Evolutionary conservation across 129 eudicot species (phyloP).

Genomic region (Artemisia argyi): DNA sequence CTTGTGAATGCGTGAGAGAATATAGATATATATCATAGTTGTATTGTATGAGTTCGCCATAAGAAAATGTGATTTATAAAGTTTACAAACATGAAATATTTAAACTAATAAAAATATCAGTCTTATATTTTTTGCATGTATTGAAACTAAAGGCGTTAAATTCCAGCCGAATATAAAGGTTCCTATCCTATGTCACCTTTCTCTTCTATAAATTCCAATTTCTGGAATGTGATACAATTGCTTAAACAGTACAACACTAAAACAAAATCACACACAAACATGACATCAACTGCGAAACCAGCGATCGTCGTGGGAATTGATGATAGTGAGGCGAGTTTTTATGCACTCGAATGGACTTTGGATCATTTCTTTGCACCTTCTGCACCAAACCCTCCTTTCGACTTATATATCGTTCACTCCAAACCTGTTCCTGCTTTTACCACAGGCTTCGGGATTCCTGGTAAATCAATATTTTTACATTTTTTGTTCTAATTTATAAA

Average conservation of each 20-base stretch:
- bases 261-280: no score
- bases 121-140: constrained; percentile 1
- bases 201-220: constrained; percentile 13
- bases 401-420: constrained; percentile 3
- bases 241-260: background rate
- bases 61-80: no score
- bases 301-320: constrained; percentile 11
- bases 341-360: constrained; percentile 11
- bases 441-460: background rate
- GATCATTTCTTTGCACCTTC: constrained; percentile 12
- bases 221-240: background rate
- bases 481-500: no score
- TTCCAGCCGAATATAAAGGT: background rate
- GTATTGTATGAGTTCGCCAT: no score
- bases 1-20: no score
- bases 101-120: no score
- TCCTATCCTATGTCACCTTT: background rate
- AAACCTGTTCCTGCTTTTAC: background rate
- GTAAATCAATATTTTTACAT: background rate
- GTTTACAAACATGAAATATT: no score
- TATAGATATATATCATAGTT: no score
- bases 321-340: constrained; percentile 7
- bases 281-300: background rate
- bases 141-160: no score
- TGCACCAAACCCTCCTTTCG: constrained; percentile 6